Evolutionary conservation across 75 land plant species (phyloP), one percentile per base, ranked within the genome.

Genomic region (Sequoia sempervirens): DNA sequence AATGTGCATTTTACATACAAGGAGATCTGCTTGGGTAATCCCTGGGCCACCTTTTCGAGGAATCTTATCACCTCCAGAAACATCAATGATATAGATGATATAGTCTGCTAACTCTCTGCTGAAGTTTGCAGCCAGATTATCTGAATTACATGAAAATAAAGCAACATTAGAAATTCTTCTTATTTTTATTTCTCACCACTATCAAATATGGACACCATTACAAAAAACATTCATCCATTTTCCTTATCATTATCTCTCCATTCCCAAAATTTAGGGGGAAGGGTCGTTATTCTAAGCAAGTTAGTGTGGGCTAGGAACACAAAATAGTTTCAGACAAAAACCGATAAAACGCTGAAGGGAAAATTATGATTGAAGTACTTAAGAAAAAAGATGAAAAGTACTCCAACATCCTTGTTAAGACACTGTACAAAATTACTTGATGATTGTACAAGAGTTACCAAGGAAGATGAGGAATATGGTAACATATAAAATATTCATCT

Each of bases 21-120:
- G 93, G 53, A 97, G 96, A 89, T 97, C 96, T 83, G 99, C 99
- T 87, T 96, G 99, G 0, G 99, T 97, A n/a, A 97, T 97, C 75
- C 99, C 98, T 54, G 98, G 99, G 40, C 98, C 98, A 79, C 98
- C 99, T 89, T 97, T 97, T 9, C 96, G 92, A 85, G 99, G 99
- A 41, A 97, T 97, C 75, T 97, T 96, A 82, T 97, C 99, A 52
- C 99, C 99, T 54, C 91, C 99, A 86, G 98, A 95, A 46, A 96
- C 99, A 88, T 97, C 99, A 47, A 97, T 97, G 38, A 97, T 96
- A 79, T 97, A 97, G 38, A 97, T 97, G 74, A 96, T 96, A 68
- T 93, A 97, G 86, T 97, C 98, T 26, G 99, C 99, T 10, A 97
- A 89, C 85, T 97, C 98, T 83, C 98, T 91, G 90, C 99, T 97